Evolutionary conservation across 1,139 yeast species (phyloP).

Genomic region (Yamadazyma epiphylla): DNA sequence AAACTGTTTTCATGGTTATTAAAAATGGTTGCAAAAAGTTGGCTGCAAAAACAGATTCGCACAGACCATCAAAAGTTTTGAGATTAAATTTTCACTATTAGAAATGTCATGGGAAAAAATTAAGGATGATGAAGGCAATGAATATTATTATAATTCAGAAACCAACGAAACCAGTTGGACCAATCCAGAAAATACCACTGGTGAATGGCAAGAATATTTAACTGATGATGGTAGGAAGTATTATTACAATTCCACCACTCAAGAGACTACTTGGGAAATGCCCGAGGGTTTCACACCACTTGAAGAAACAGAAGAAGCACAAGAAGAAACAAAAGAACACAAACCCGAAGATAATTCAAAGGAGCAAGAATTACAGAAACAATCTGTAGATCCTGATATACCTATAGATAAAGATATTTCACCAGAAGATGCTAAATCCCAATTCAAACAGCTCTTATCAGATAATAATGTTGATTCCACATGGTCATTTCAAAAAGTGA

Average conservation of each 20-base stretch:
- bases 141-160: constrained; percentile 64
- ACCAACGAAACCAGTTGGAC: constrained; percentile 82
- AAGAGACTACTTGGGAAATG: constrained; percentile 76
- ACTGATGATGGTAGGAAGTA: constrained; percentile 72
- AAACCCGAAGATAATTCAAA: constrained; percentile 7
- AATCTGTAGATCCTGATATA: constrained; percentile 8
- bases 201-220: constrained; percentile 59
- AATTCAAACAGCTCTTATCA: constrained; percentile 51
- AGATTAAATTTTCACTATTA: background rate
- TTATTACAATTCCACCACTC: constrained; percentile 64
- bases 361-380: constrained; percentile 11
- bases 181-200: constrained; percentile 55
- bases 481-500: constrained; percentile 72
- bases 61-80: constrained; percentile 1
- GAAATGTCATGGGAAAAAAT: constrained; percentile 64
- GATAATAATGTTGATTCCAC: constrained; percentile 60
- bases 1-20: constrained; percentile 6
- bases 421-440: constrained; percentile 31
- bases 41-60: constrained; percentile 7
- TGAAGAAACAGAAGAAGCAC: constrained; percentile 1
- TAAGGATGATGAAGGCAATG: constrained; percentile 61
- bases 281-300: constrained; percentile 43
- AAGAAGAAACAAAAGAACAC: constrained; percentile 4
- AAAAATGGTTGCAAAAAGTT: constrained; percentile 4
- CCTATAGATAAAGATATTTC: constrained; percentile 3